phyloP scores from a whole-genome alignment of 768 basidiomycete genomes.

The Psilocybe cubensis region DNA sequence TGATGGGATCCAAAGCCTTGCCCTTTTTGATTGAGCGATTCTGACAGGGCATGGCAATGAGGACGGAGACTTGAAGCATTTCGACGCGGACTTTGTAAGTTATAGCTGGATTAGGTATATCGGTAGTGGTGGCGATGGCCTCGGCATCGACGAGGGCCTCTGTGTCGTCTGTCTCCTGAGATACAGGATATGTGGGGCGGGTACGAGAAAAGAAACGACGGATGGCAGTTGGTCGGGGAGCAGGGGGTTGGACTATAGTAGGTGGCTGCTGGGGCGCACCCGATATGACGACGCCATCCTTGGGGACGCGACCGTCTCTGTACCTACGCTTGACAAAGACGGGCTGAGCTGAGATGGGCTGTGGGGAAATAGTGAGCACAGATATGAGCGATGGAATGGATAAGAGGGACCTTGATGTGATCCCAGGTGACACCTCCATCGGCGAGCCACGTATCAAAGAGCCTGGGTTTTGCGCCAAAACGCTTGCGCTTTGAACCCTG shows the following conservation, averaged over 20 bases:
- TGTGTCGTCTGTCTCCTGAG: neutral
- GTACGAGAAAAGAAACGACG: no score
- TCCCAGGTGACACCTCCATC: constrained; percentile 44
- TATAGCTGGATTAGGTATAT: neutral
- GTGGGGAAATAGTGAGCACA: constrained; percentile 18
- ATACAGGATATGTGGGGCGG: neutral
- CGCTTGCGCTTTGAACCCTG: constrained; percentile 43
- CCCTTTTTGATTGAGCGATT: constrained; percentile 23
- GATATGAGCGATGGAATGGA: constrained; percentile 6
- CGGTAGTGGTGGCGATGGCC: no score
- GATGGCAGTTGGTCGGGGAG: neutral
- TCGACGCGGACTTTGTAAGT: constrained; percentile 31
- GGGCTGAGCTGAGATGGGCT: constrained; percentile 44
- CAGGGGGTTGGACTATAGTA: no score
- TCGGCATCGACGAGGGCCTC: neutral
- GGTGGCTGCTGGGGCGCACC: neutral
- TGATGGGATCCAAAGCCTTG: constrained; percentile 19
- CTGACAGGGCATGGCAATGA: constrained; percentile 60
- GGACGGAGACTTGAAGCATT: constrained; percentile 55
- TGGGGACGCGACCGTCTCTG: constrained; percentile 23
- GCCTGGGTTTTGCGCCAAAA: constrained; percentile 51
- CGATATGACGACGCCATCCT: constrained; percentile 15
- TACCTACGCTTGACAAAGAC: constrained; percentile 35
- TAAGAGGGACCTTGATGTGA: constrained; percentile 50
- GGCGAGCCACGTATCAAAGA: constrained; percentile 50